Conservation (phyloP, 306 rosid genomes). For the Glycine soja region DNA sequence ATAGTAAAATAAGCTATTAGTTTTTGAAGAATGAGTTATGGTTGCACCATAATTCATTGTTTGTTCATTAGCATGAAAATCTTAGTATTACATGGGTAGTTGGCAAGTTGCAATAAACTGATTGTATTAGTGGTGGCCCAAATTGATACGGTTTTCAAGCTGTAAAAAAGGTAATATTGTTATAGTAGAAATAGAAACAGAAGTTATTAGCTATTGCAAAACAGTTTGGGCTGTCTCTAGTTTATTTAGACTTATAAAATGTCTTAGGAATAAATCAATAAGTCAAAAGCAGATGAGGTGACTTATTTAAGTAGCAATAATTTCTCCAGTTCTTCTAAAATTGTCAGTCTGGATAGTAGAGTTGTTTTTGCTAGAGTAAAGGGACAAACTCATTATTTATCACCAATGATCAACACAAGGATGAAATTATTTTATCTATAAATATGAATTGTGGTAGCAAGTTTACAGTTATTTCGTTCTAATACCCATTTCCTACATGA, state of each 20-base stretch:
- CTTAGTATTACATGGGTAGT: slow-evolving; percentile 2
- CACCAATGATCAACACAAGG: slow-evolving; percentile 29
- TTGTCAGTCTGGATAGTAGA: slow-evolving; percentile 5
- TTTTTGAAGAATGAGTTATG: slow-evolving; percentile 27
- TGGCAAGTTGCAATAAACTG: slow-evolving; percentile 21
- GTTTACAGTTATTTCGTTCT: slow-evolving; percentile 19
- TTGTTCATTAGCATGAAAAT: slow-evolving; percentile 4
- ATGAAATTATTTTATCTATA: slow-evolving; percentile 26
- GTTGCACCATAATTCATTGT: slow-evolving; percentile 16
- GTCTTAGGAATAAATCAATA: slow-evolving; percentile 2
- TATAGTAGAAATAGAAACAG: background rate
- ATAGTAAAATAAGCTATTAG: background rate
- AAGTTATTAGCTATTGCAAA: slow-evolving; percentile 3
- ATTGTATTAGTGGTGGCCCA: background rate
- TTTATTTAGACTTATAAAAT: slow-evolving; percentile 16
- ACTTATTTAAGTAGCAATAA: slow-evolving; percentile 16
- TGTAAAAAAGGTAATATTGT: background rate
- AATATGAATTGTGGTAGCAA: slow-evolving; percentile 3
- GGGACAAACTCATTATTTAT: slow-evolving; percentile 23
- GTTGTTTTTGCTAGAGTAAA: slow-evolving; percentile 28
- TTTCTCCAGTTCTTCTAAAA: slow-evolving; percentile 23
- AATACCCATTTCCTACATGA: background rate
- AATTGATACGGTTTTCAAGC: slow-evolving; percentile 3
- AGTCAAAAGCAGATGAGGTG: slow-evolving; percentile 3
- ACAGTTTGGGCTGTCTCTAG: slow-evolving; percentile 18